These are phyloP conservation scores for Pseudonitzschia multistriata DNA, from an alignment of 108 stramenopile genomes.

Conservation along the genomic window DNA sequence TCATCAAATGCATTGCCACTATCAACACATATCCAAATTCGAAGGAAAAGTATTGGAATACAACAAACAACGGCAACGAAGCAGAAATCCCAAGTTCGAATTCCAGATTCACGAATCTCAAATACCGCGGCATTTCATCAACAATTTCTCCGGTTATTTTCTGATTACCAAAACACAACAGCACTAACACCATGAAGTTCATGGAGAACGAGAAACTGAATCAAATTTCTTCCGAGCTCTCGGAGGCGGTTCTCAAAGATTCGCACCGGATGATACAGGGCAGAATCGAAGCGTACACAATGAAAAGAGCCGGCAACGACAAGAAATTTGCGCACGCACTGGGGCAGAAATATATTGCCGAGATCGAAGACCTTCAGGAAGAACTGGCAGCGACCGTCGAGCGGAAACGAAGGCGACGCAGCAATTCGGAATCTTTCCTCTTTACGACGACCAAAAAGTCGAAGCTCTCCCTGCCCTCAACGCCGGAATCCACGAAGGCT, in stretches of 20 bases:
- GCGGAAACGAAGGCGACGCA: slow-evolving; percentile 20
- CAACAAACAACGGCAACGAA: background rate
- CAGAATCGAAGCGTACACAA: slow-evolving; percentile 80
- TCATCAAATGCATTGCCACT: background rate
- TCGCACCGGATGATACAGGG: slow-evolving; percentile 79
- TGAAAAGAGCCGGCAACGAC: slow-evolving; percentile 80
- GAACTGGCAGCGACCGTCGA: slow-evolving; percentile 36
- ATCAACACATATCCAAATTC: background rate
- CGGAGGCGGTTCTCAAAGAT: slow-evolving; percentile 47
- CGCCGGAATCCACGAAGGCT: background rate
- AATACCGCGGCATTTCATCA: background rate
- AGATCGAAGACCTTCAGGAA: slow-evolving; percentile 53
- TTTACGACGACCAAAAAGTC: slow-evolving; percentile 9
- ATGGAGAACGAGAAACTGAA: slow-evolving; percentile 74
- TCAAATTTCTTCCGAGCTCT: slow-evolving; percentile 66
- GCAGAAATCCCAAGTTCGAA: background rate
- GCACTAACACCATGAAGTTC: slow-evolving; percentile 77
- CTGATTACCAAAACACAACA: background rate
- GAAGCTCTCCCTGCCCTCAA: background rate
- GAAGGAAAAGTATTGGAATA: background rate
- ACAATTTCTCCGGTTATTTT: background rate
- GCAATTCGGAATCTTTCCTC: slow-evolving; percentile 6
- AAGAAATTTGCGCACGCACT: slow-evolving; percentile 81
- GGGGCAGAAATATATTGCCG: slow-evolving; percentile 70
- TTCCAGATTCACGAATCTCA: background rate